phyloP scores from a whole-genome alignment of 345 rosid species.

The Triadica sebifera region DNA sequence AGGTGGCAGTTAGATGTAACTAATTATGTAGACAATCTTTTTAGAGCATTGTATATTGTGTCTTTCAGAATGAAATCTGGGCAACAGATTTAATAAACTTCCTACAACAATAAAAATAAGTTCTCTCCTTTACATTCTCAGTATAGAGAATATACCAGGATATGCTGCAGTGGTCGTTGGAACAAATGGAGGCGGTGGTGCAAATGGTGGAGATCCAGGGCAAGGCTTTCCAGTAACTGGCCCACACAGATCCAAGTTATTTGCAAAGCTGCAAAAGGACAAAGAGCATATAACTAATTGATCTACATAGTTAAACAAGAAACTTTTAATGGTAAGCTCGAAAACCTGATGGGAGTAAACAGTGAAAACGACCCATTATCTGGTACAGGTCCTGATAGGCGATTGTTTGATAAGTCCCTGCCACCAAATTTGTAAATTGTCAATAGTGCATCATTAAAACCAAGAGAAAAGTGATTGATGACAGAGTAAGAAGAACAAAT shows the following conservation, averaged over 20 bases:
- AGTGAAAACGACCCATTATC: conserved; percentile 34
- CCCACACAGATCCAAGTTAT: conserved; percentile 90
- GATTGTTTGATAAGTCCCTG: conserved; percentile 45
- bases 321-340: background rate
- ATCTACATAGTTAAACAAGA: background rate
- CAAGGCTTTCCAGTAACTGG: conserved; percentile 96
- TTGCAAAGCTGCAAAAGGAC: conserved; percentile 60
- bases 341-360: conserved; percentile 40
- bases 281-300: conserved; percentile 9
- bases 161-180: conserved; percentile 73
- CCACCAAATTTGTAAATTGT: conserved; percentile 5
- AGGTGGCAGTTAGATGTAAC: background rate
- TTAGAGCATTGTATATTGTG: background rate
- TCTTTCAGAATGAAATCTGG: background rate
- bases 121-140: background rate
- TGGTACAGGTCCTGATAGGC: conserved; percentile 38
- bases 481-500: conserved; percentile 4
- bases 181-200: conserved; percentile 81
- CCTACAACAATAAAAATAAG: background rate
- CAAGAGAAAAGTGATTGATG: background rate
- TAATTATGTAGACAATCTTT: too few species aligned
- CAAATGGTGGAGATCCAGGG: conserved; percentile 38
- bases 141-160: conserved; percentile 53
- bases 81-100: background rate
- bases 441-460: conserved; percentile 2